These are phyloP conservation scores for Oryza brachyantha DNA, from an alignment of 176 grass and related monocot species.

Conservation along the genomic window DNA sequence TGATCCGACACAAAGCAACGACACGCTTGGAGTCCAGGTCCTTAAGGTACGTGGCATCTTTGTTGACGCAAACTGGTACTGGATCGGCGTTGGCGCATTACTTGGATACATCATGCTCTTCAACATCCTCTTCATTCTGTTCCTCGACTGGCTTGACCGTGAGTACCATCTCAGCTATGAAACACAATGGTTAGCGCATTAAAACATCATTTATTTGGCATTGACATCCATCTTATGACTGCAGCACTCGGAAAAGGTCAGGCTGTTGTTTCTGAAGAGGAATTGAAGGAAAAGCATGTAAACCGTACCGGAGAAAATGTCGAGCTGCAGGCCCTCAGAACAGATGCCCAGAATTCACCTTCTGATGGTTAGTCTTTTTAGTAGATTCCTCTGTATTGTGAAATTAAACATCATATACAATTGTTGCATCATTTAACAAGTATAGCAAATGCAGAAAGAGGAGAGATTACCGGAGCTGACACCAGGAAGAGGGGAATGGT, in stretches of 20 bases:
- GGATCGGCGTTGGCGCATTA: conserved; percentile 81
- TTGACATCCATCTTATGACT: conserved; percentile 32
- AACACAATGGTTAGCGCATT: conserved; percentile 16
- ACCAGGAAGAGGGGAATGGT: conserved; percentile 80
- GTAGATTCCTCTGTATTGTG: not conserved
- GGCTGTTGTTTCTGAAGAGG: conserved; percentile 82
- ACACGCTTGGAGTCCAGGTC: conserved; percentile 63
- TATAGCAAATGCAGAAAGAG: conserved; percentile 55
- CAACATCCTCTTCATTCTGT: conserved; percentile 85
- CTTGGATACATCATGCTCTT: conserved; percentile 87
- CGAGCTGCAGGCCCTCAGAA: conserved; percentile 36
- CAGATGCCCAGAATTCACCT: conserved; percentile 32
- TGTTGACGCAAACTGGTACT: conserved; percentile 90
- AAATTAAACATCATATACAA: not conserved
- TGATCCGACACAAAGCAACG: conserved; percentile 29
- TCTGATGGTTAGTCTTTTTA: conserved; percentile 34
- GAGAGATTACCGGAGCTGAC: conserved; percentile 39
- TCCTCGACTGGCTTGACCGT: conserved; percentile 91
- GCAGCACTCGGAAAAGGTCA: conserved; percentile 79
- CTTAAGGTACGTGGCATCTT: conserved; percentile 68
- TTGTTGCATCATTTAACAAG: conserved; percentile 18
- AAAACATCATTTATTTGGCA: not conserved
- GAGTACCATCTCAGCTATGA: conserved; percentile 42
- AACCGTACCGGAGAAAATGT: conserved; percentile 75
- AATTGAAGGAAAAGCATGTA: conserved; percentile 66